Conservation (phyloP, 805 yeast genomes). For the Maudiozyma turicensis region DNA sequence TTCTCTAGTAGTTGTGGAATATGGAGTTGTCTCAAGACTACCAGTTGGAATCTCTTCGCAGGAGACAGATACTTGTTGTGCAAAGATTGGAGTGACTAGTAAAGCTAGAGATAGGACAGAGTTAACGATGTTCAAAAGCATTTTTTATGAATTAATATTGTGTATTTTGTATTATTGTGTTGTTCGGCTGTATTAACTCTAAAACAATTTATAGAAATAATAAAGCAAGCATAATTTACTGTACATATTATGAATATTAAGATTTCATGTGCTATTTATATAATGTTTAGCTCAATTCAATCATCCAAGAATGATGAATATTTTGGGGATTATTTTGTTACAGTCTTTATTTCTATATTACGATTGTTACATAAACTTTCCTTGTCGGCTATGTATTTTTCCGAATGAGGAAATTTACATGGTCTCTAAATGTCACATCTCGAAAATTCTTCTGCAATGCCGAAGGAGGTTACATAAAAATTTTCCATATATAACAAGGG, state of each 20-base stretch:
- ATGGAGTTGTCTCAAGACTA: constrained; percentile 19
- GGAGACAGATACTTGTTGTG: constrained; percentile 5
- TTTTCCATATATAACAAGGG: too few relatives aligned
- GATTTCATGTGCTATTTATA: too few relatives aligned
- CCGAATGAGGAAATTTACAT: constrained; percentile 3
- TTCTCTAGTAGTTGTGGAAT: constrained; percentile 14
- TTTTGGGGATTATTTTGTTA: too few relatives aligned
- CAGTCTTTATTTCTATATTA: too few relatives aligned
- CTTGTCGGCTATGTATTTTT: neutral
- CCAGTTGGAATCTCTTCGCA: constrained; percentile 18
- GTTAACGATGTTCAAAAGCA: neutral
- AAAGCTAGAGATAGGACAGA: neutral
- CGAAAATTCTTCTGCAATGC: too few relatives aligned
- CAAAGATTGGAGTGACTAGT: neutral
- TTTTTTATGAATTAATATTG: neutral
- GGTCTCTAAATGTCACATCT: constrained; percentile 1
- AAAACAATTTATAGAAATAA: neutral
- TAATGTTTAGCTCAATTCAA: too few relatives aligned
- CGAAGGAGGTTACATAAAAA: too few relatives aligned
- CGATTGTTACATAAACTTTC: too few relatives aligned
- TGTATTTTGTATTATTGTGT: neutral
- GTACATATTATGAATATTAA: too few relatives aligned
- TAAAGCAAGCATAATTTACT: too few relatives aligned
- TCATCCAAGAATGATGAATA: too few relatives aligned
- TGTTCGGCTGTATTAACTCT: too few relatives aligned